phyloP scores from a whole-genome alignment of 2,329 filamentous ascomycete genomes.

The Pleurostoma richardsiae region DNA sequence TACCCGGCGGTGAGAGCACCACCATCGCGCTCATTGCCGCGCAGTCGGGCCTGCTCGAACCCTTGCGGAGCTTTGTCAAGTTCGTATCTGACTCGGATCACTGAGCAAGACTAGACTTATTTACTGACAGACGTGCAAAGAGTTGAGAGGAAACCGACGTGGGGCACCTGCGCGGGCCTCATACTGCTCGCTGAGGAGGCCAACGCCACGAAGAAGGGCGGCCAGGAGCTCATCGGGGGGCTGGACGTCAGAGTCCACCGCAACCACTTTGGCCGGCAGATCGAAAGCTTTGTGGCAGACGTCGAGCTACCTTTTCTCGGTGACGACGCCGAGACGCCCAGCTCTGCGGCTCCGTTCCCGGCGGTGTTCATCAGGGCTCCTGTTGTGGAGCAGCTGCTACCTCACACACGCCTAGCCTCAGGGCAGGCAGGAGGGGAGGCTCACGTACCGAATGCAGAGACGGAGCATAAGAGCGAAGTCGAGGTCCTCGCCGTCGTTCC shows the following conservation, averaged over 20 bases:
- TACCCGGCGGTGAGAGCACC: slow-evolving; percentile 94
- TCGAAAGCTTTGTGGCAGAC: slow-evolving; percentile 80
- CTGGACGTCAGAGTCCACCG: slow-evolving; percentile 85
- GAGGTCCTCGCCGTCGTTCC: slow-evolving; percentile 49
- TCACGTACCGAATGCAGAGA: slow-evolving; percentile 26
- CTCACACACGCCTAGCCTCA: slow-evolving; percentile 19
- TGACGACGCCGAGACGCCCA: slow-evolving; percentile 10
- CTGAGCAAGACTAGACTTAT: not conserved
- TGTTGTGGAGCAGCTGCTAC: slow-evolving; percentile 77
- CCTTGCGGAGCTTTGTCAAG: slow-evolving; percentile 87
- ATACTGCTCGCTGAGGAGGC: slow-evolving; percentile 86
- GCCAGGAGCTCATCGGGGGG: slow-evolving; percentile 89
- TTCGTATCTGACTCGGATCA: slow-evolving; percentile 26
- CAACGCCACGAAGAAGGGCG: slow-evolving; percentile 82
- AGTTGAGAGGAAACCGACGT: slow-evolving; percentile 72
- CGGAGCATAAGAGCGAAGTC: slow-evolving; percentile 23
- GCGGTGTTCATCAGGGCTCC: slow-evolving; percentile 93
- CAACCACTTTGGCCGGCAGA: slow-evolving; percentile 92
- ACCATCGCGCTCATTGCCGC: slow-evolving; percentile 85
- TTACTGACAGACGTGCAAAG: slow-evolving; percentile 34
- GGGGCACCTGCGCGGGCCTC: slow-evolving; percentile 94
- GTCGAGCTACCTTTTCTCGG: slow-evolving; percentile 68
- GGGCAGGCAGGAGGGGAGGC: slow-evolving; percentile 4
- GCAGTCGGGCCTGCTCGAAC: slow-evolving; percentile 75
- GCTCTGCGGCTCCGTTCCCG: slow-evolving; percentile 52